Conservation (phyloP, 306 rosid genomes). For the Cucurbita pepo region DNA sequence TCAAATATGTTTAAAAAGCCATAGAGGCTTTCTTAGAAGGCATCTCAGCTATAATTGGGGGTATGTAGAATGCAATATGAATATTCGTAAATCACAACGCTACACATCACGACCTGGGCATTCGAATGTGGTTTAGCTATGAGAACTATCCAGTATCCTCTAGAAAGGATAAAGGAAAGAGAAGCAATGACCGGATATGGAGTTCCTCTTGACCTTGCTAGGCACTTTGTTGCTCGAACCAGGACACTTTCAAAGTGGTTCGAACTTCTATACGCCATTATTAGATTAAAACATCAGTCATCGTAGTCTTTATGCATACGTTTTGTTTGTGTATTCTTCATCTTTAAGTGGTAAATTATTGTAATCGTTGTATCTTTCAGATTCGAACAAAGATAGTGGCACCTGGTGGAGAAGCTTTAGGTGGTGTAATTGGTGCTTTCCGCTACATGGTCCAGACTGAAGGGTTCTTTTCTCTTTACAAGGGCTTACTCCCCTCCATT, state of each 20-base stretch:
- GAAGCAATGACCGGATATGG: not conserved
- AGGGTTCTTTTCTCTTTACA: conserved; percentile 85
- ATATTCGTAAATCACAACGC: not conserved
- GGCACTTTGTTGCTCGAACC: not conserved
- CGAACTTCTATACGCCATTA: not conserved
- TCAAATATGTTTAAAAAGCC: not conserved
- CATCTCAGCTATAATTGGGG: not conserved
- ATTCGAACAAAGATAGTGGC: conserved; percentile 90
- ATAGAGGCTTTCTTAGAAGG: not conserved
- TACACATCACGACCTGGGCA: not conserved
- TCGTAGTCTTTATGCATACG: not conserved
- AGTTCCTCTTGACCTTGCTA: not conserved
- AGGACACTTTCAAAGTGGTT: not conserved
- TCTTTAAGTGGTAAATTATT: not conserved
- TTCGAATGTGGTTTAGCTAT: not conserved
- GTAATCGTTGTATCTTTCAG: conserved; percentile 24
- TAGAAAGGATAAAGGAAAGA: not conserved
- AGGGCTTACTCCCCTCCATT: conserved; percentile 87
- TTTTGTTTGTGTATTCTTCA: not conserved
- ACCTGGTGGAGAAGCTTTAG: conserved; percentile 90
- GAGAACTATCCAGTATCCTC: not conserved
- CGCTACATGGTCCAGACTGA: conserved; percentile 70
- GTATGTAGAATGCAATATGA: not conserved
- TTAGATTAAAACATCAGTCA: not conserved
- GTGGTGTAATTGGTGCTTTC: conserved; percentile 86